phyloP scores from a whole-genome alignment of 164 flowering plant genomes.

The Sedum album region DNA sequence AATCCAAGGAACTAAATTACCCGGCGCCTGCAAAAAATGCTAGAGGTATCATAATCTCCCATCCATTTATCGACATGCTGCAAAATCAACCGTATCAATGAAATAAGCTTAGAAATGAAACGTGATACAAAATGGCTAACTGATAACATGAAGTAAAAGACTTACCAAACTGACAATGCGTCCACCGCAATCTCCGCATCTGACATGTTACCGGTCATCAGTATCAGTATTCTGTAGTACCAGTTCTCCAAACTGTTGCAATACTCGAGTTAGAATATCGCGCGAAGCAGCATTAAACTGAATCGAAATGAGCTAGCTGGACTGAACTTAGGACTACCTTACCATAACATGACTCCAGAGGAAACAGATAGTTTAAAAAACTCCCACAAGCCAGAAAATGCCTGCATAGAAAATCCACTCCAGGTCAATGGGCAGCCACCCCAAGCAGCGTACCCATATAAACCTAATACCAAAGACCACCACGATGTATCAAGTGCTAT shows the following conservation, averaged over 20 bases:
- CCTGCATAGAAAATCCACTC: too few relatives aligned
- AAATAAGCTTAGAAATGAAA: neutral
- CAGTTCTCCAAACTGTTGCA: too few relatives aligned
- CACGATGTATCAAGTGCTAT: too few relatives aligned
- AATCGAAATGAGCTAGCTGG: neutral
- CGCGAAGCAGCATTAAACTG: neutral
- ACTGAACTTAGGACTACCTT: neutral
- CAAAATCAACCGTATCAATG: conserved; percentile 4
- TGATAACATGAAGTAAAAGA: neutral
- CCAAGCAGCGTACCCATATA: too few relatives aligned
- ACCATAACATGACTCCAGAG: too few relatives aligned
- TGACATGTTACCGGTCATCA: too few relatives aligned
- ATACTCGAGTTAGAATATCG: neutral
- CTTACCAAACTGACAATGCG: conserved; percentile 65
- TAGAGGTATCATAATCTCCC: too few relatives aligned
- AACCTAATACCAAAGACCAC: conserved; percentile 32
- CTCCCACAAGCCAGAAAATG: too few relatives aligned
- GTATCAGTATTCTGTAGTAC: too few relatives aligned
- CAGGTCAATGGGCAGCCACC: too few relatives aligned
- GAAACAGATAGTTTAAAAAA: too few relatives aligned
- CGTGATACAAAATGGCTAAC: neutral
- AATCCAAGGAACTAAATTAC: conserved; percentile 19
- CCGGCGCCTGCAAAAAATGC: conserved; percentile 60
- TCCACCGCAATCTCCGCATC: conserved; percentile 57
- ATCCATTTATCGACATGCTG: conserved; percentile 60